phyloP scores from a whole-genome alignment of 2,329 filamentous ascomycete genomes.

The Colletotrichum camelliae region DNA sequence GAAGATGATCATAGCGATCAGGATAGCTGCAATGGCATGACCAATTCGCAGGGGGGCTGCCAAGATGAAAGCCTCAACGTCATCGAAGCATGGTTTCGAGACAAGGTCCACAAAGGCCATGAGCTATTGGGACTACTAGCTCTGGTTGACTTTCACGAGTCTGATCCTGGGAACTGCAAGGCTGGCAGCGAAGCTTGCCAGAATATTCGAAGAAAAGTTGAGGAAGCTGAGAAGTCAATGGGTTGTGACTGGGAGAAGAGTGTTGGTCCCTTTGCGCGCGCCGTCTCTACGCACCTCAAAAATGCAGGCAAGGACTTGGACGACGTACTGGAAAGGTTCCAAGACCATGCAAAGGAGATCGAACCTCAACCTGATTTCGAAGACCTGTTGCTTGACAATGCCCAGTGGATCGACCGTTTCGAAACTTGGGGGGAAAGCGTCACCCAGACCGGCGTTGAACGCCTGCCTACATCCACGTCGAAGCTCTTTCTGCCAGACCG shows the following conservation, averaged over 20 bases:
- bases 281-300: accelerated
- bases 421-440: no score
- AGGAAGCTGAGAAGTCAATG: accelerated
- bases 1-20: not conserved
- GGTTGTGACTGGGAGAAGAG: accelerated
- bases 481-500: no score
- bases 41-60: no score
- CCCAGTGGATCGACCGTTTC: no score
- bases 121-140: accelerated
- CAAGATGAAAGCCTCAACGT: not conserved
- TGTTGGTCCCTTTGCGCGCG: accelerated
- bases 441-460: no score
- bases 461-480: not conserved
- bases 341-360: not conserved
- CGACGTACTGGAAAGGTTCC: accelerated
- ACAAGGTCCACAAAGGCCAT: accelerated
- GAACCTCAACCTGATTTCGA: not conserved
- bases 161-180: not conserved
- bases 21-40: not conserved
- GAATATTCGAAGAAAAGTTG: not conserved
- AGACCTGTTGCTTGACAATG: not conserved
- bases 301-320: not conserved
- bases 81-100: not conserved
- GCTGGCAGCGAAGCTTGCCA: accelerated
- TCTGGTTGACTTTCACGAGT: not conserved